Evolutionary conservation across 192 early-diverging fungal genomes (phyloP), one percentile per base, ranked within the genome.

Genomic region (Dissophora ornata): DNA sequence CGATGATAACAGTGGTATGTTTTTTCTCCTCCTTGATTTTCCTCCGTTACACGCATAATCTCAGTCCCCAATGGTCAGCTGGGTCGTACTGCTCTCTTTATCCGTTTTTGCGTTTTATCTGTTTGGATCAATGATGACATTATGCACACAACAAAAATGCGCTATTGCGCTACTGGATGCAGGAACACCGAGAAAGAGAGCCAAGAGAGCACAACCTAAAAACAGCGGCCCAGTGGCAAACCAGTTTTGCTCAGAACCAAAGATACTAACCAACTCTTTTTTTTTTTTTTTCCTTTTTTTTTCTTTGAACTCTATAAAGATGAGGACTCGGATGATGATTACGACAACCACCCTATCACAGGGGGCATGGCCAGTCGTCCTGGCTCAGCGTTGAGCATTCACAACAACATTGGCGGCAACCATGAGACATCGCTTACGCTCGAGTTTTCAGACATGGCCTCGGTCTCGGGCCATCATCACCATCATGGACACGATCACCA

Each of bases 351-450:
- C 28, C 62, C 62, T 9, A 12, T 64, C 6, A 64, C 53, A n/a
- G n/a, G n/a, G 56, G 48, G 56, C 22, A 69, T 69, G 66, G 32
- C 66, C 1, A 69, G 66, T 25, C 66, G 66, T 1, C 66, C 66
- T 12, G 66, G 66, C 50, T 69, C 66, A 8, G 66, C 66, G 7
- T 21, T 69, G 29, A 69, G 66, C 48, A 69, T 69, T 10, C 55
- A 52, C 48, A 69, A 69, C 66, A 69, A 59, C 28, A 42, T 49
- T 18, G 66, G 66, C 4, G 66, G 66, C 48, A 69, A 57, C 25
- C 52, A 52, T 22, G 66, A 69, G 56, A 69, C 66, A 2, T 69
- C 66, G 18, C 30, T 69, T 30, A 69, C 66, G 5, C 47, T 69
- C 34, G 66, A 69, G 33, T 69, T 69, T 19, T 59, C 56, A 29